Conservation (phyloP, 2,329 filamentous ascomycete species). For the Phaeosphaeria sp. region DNA sequence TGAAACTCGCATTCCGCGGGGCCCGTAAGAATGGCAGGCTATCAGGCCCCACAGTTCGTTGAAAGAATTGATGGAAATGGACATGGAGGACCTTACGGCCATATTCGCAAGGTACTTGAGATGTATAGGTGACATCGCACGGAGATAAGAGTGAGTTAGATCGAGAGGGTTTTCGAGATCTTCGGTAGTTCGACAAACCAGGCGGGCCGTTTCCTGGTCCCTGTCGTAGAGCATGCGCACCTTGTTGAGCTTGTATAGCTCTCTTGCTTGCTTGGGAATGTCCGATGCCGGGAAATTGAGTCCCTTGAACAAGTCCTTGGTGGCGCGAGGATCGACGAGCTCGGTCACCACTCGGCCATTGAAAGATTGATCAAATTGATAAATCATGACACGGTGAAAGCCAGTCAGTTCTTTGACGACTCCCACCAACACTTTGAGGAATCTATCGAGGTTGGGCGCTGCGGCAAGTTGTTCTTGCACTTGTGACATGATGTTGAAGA, state of each 20-base stretch:
- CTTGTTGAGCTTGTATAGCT: conserved; percentile 90
- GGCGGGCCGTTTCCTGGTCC: conserved; percentile 76
- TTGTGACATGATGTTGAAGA: conserved; percentile 91
- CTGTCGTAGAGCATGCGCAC: conserved; percentile 87
- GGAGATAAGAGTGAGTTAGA: conserved; percentile 82
- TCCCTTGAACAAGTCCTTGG: conserved; percentile 84
- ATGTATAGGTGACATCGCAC: conserved; percentile 90
- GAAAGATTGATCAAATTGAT: conserved; percentile 83
- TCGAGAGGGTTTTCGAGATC: conserved; percentile 79
- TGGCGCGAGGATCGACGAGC: conserved; percentile 78
- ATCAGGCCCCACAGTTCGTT: conserved; percentile 87
- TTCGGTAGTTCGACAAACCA: conserved; percentile 78
- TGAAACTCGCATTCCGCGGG: conserved; percentile 82
- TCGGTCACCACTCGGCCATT: conserved; percentile 90
- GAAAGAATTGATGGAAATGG: conserved; percentile 88
- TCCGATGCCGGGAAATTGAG: conserved; percentile 88
- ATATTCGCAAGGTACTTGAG: conserved; percentile 88
- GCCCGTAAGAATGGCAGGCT: conserved; percentile 81
- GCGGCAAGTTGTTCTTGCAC: conserved; percentile 85
- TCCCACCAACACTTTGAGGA: conserved; percentile 82
- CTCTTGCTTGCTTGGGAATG: conserved; percentile 82
- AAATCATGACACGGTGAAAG: conserved; percentile 92
- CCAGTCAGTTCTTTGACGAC: conserved; percentile 89
- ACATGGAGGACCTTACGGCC: conserved; percentile 93
- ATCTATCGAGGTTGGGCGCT: conserved; percentile 72